Base-by-base conservation (phyloP, 305 asterid species). In the Fraxinus latifolia region DNA sequence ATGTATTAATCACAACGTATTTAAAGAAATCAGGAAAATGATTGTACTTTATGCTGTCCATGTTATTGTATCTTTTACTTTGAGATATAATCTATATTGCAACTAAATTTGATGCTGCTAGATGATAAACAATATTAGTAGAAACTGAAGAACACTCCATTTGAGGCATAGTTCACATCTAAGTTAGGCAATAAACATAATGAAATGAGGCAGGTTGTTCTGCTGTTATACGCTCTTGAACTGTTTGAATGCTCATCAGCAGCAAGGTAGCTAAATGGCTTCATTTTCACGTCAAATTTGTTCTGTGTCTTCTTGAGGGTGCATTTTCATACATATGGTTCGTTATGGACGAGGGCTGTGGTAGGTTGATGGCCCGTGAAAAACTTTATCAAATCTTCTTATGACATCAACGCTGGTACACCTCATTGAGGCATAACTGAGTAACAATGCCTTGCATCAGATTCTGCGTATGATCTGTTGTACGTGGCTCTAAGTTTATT, bases 11-110 rank as follows among this genome's bases (percentile, higher is more conserved):
- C 80, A 74, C 65, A 70, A 80, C 25, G 55, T 74, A 42, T 93
- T 90, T 89, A 84, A 82, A 89, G 90, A 83, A 80, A 82, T 12
- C 79, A 80, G 85, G 84, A 78, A 68, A 75, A 50, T 78, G 65
- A 25, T 76, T 88, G 87, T 84, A 79, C 86, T 77, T 83, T 82
- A 80, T 82, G 23, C 62, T 62, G 85, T 86, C 85, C 74, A 65
- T 89, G 87, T 77, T 82, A 86, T 68, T 82, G 31, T 78, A 55
- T 82, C 86, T 84, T 76, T 78, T 80, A 32, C 32, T 83, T 70
- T 47, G 74, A 80, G 80, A 84, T 81, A 37, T 60, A 85, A 55
- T 84, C 84, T 78, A 77, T 17, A 70, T 75, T 86, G 75, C 37
- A 77, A 80, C 70, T 80, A 80, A 65, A 31, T 31, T 31, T 31